Evolutionary conservation across 768 basidiomycete species (phyloP).

Genomic region (Rhodotorula kratochvilovae): DNA sequence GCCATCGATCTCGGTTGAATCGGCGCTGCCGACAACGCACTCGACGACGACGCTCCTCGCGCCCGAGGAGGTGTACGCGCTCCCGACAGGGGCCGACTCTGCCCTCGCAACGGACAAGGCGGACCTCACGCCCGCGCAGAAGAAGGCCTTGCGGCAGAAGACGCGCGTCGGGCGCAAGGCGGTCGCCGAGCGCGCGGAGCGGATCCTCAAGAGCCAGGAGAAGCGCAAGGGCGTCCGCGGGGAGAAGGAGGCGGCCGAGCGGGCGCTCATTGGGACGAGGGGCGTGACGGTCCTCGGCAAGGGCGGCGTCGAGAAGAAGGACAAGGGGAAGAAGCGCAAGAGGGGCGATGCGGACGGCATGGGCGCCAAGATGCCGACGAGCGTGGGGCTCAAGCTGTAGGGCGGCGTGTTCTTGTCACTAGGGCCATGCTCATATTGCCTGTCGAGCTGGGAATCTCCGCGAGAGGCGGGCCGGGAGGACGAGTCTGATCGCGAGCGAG

Average conservation of each 20-base stretch:
- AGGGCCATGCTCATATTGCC: no score
- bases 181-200: conserved; percentile 63
- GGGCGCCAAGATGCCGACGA: conserved; percentile 6
- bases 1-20: conserved; percentile 76
- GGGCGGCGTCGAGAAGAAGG: conserved; percentile 40
- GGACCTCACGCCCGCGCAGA: conserved; percentile 81
- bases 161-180: conserved; percentile 54
- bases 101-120: conserved; percentile 53
- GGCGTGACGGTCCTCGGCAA: conserved; percentile 87
- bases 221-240: conserved; percentile 55
- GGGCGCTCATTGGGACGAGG: conserved; percentile 73
- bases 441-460: no score
- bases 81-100: conserved; percentile 44
- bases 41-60: conserved; percentile 76
- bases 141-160: conserved; percentile 59
- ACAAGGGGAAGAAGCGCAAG: conserved; percentile 34
- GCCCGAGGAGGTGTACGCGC: conserved; percentile 79
- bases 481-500: no score
- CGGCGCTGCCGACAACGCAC: conserved; percentile 77
- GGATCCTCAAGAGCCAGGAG: conserved; percentile 48
- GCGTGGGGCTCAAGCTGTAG: conserved; percentile 37
- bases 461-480: no score
- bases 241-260: conserved; percentile 77
- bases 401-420: neutral
- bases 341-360: conserved; percentile 14